These are phyloP conservation scores for Apostasia shenzhenica DNA, from an alignment of 106 monocot species.

Conservation along the genomic window DNA sequence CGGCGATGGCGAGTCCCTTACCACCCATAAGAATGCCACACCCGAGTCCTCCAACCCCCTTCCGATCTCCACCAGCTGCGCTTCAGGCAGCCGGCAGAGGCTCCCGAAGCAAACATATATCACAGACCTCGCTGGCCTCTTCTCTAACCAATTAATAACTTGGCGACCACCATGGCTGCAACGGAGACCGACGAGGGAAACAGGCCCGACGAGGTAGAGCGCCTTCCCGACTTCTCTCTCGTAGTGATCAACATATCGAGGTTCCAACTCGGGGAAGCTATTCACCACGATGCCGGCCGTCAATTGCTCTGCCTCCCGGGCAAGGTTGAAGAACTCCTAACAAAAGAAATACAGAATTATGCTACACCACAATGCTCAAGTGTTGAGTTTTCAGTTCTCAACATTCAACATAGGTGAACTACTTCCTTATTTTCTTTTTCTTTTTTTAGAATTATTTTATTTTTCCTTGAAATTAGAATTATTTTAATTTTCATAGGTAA, in stretches of 20 bases:
- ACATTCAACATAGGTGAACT: too few relatives aligned
- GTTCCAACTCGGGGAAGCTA: slow-evolving; percentile 31
- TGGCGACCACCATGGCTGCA: background rate
- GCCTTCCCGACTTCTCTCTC: slow-evolving; percentile 22
- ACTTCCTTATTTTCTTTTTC: too few relatives aligned
- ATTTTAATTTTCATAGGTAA: too few relatives aligned
- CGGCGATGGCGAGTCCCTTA: slow-evolving; percentile 1
- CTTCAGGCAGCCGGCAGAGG: slow-evolving; percentile 16
- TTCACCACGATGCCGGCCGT: slow-evolving; percentile 23
- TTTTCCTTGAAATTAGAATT: too few relatives aligned
- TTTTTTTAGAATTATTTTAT: too few relatives aligned
- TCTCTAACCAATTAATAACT: slow-evolving; percentile 24
- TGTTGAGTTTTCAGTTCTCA: too few relatives aligned
- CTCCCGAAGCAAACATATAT: slow-evolving; percentile 42
- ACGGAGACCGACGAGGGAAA: slow-evolving; percentile 12
- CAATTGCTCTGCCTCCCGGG: slow-evolving; percentile 8
- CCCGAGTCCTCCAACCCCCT: slow-evolving; percentile 25
- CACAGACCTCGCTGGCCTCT: slow-evolving; percentile 17
- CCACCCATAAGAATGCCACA: slow-evolving; percentile 28
- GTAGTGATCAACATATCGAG: slow-evolving; percentile 18
- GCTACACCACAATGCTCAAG: too few relatives aligned
- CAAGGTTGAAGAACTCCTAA: slow-evolving; percentile 13
- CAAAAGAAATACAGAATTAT: too few relatives aligned
- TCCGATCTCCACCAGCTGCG: slow-evolving; percentile 30
- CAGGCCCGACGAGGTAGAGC: slow-evolving; percentile 30